Base-by-base conservation (phyloP, 2,329 filamentous ascomycete species). In the Claviceps sp. region DNA sequence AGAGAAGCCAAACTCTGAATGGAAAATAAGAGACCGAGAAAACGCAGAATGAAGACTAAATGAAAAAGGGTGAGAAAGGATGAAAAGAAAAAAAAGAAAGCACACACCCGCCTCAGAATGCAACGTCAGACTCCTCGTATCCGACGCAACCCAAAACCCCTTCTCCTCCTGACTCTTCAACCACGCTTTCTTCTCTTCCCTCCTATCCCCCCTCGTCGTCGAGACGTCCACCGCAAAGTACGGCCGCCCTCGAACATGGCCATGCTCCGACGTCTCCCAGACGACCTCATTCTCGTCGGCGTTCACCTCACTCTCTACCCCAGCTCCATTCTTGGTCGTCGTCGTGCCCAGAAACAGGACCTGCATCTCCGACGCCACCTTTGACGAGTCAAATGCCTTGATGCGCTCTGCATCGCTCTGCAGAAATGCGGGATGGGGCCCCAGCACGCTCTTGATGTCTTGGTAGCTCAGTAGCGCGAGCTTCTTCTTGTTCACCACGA, bases 141-240 rank as follows among this genome's bases (percentile, higher is more conserved):
- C 82, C 52, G 81, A 74, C 39, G 83, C 76, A 56, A 95, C 87
- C 0, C 73, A 71, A 20, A 83, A 62, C 0, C 84, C 86, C 52
- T 74, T 78, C 6, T 64, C 68, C 62, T 85, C 60, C 45, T 67
- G 63, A 9, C 56, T 54, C 51, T 65, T 61, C 45, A 68, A 50
- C 43, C 72, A 70, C 29, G 71, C 70, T 52, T 79, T 77, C 1
- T 83, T 79, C 52, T 78, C 79, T 38, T 82, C 70, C 3, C 72
- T 83, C 55, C 77, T 80, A 0, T 88, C 85, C 29, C 82, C 70
- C 5, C 72, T 83, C 55, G 77, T 80, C 0, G 88, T 85, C 3
- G 90, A 94, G 20, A 95, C 78, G 64, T 97, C 93, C 13, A 98
- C 67, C 1, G 90, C 91, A 64, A 97, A 98, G 69, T 83, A 94